Evolutionary conservation across 768 basidiomycete species (phyloP), one percentile per base, ranked within the genome.

Genomic region (Termitomyces sp.): DNA sequence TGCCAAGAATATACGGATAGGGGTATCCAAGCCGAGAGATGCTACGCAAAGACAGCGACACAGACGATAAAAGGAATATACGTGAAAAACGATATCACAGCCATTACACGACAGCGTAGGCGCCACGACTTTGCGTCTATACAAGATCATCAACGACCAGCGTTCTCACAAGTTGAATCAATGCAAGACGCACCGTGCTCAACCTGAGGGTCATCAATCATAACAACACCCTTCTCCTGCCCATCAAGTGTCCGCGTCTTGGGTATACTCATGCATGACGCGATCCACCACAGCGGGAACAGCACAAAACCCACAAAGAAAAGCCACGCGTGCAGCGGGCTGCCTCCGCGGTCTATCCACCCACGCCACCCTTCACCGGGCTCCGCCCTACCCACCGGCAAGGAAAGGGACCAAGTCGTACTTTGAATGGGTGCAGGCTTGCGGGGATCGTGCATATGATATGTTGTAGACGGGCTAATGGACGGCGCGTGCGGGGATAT

Each of bases 361-460:
- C 71, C 70, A 34, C 64, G 62, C 59, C 67, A 65, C 7, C 65
- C 63, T 69, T 72, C 72, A 26, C 70, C 66, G 37, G 65, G 63
- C 53, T 69, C 69, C n/a, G 63, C 73, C 0, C 60, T 63, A 9
- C 70, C 67, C 26, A 67, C 66, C 20, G 77, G 76, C 52, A 83
- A 76, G 9, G 76, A 76, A 53, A 88, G 75, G 16, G 76, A 65
- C 90, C 87, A 91, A 7, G 80, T 76, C 1, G 89, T 90, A 52
- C 75, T 71, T 56, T 80, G 77, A 4, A 80, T 70, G 44, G 79
- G 82, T 0, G 81, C 78, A 5, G 88, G 87, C 62, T 76, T 86
- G 20, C 84, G 80, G 0, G 88, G 90, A 69, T 92, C 90, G 34
- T 87, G 83, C 90, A 92, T 92, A 65, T 91, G 88, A 63, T 85